Evolutionary conservation across 2,329 filamentous ascomycete genomes (phyloP), one percentile per base, ranked within the genome.

Genomic region (Lachnellula arida): DNA sequence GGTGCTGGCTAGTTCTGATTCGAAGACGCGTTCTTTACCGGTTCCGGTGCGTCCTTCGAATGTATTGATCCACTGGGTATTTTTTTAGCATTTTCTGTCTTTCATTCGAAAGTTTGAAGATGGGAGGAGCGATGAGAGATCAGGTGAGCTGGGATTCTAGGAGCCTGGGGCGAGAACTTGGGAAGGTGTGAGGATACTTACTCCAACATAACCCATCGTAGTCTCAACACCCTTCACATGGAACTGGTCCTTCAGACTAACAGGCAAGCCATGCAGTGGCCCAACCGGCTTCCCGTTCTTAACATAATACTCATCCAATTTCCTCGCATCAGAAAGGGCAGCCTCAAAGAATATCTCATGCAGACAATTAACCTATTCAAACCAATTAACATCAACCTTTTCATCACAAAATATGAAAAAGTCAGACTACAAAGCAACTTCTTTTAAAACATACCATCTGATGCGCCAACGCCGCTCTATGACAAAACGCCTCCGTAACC

Each of bases 131-230:
- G n/a, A 23, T 12, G 42, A 12, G 11, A 23, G 17, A 19, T 19
- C 3, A 44, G 42, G 19, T 15, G 42, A 19, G 22, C 22, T 17
- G 4, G 42, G 8, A 44, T 5, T 12, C 6, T 23, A 39, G 11
- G 19, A 28, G 2, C 15, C 4, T 8, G 19, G 47, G 28, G 19
- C 47, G 8, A 22, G 15, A 40, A 19, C 7, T 22, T 34, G 19
- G 42, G n/a, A 17, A 44, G 32, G 34, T 9, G 28, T 32, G 28
- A 32, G 9, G 9, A 2, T 44, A 62, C 62, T 54, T 58, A 62
- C 58, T n/a, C 83, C 81, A 23, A 86, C 74, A 63, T 86, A 87
- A 12, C 82, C 84, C 75, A 86, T 86, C 17, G 63, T 71, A 46
- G 63, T 67, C 60, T 62, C 66, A 23, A 66, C 69, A 55, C 62